Percentiles rank a stretch among this genome's conserved stretches.
Evolutionary conservation across 495 filamentous ascomycete species (phyloP).

Genomic region (Parmelia sp.): DNA sequence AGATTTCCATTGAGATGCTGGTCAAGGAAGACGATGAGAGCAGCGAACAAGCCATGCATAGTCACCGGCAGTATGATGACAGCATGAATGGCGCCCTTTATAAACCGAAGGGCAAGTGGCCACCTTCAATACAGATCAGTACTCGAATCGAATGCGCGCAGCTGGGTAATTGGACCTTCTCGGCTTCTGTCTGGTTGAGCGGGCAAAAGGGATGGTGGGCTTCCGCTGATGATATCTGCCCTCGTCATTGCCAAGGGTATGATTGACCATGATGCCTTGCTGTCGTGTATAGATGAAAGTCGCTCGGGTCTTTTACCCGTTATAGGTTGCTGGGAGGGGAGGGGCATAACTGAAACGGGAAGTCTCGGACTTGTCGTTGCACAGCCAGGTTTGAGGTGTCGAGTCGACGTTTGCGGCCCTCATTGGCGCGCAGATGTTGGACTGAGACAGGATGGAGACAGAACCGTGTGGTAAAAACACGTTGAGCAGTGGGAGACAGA

Average conservation of each 20-base stretch:
- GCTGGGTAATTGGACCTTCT: slow-evolving; percentile 18
- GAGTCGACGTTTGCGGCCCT: neutral
- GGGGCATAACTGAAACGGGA: neutral
- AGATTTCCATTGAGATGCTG: slow-evolving; percentile 48
- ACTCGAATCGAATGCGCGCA: neutral
- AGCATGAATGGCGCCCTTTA: slow-evolving; percentile 68
- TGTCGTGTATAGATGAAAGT: neutral
- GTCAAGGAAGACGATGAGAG: slow-evolving; percentile 58
- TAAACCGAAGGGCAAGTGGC: slow-evolving; percentile 67
- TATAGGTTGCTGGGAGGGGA: neutral
- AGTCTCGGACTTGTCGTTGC: neutral
- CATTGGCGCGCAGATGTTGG: neutral
- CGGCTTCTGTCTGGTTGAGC: slow-evolving; percentile 26
- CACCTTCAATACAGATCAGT: slow-evolving; percentile 40
- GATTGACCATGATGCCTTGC: slow-evolving; percentile 9
- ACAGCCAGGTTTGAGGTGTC: neutral
- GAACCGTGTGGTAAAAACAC: neutral
- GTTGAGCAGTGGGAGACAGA: no score
- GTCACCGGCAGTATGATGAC: slow-evolving; percentile 58
- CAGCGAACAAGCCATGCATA: slow-evolving; percentile 58
- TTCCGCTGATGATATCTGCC: slow-evolving; percentile 24
- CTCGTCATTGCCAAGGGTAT: slow-evolving; percentile 4
- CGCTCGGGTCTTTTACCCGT: neutral
- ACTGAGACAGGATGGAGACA: neutral
- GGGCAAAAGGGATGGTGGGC: slow-evolving; percentile 26